Conservation (phyloP, 2,329 filamentous ascomycete genomes). For the Cylindrodendrum hubeiense region DNA sequence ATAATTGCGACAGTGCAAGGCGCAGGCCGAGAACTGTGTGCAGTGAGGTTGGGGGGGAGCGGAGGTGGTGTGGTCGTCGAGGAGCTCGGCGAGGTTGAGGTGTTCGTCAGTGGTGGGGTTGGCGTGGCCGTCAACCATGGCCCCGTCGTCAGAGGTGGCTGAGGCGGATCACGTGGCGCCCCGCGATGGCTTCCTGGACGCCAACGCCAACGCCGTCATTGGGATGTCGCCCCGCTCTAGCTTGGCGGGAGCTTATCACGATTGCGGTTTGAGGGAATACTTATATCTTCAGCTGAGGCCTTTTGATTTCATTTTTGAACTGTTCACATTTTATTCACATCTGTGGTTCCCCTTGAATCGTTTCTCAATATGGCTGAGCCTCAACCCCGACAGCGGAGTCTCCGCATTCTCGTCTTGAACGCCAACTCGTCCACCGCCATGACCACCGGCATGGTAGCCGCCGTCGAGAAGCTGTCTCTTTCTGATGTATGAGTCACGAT, state of each 20-base stretch:
- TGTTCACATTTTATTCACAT: neutral
- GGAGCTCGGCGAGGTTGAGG: conserved; percentile 45
- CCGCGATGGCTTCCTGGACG: conserved; percentile 38
- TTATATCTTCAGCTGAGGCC: neutral
- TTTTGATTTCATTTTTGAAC: neutral
- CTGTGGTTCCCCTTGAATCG: neutral
- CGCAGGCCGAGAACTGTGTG: conserved; percentile 17
- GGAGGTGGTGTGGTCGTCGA: conserved; percentile 39
- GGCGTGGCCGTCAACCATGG: conserved; percentile 31
- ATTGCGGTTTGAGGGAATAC: neutral
- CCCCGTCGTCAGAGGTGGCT: conserved; percentile 53
- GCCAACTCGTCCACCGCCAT: conserved; percentile 82
- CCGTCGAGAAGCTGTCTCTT: conserved; percentile 57
- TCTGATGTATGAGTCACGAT: conserved; percentile 37
- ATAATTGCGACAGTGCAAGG: conserved; percentile 53
- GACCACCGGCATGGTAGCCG: conserved; percentile 73
- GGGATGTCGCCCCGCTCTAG: conserved; percentile 11
- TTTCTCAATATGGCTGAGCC: conserved; percentile 37
- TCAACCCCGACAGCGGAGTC: conserved; percentile 28
- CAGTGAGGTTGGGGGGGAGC: conserved; percentile 32
- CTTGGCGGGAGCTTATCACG: conserved; percentile 1
- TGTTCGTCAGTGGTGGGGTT: conserved; percentile 52
- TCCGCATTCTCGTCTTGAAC: conserved; percentile 77
- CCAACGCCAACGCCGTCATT: conserved; percentile 6
- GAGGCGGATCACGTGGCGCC: conserved; percentile 54